These are phyloP conservation scores for Xylaria polymorpha DNA, from an alignment of 2,329 filamentous ascomycete genomes.

Conservation along the genomic window DNA sequence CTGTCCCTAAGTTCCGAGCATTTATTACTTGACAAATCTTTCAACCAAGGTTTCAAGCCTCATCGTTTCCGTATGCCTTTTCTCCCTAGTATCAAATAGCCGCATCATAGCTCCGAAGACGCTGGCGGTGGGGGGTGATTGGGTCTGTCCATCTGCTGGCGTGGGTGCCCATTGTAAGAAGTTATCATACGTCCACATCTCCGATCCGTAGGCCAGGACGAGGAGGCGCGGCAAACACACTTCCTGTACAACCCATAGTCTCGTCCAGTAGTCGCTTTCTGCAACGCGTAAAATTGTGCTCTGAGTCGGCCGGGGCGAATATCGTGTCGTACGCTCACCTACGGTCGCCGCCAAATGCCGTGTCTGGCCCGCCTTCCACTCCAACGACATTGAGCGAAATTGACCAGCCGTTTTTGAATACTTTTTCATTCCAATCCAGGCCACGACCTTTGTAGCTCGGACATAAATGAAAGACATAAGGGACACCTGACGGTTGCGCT, in stretches of 20 bases:
- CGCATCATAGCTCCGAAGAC: not conserved
- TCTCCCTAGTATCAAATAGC: not conserved
- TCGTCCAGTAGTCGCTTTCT: constrained; percentile 29
- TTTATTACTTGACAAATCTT: not conserved
- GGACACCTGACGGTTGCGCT: not conserved
- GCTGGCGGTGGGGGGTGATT: not conserved
- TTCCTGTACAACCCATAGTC: constrained; percentile 35
- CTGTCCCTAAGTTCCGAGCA: not conserved
- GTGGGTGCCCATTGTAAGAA: not conserved
- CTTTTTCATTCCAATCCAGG: constrained; percentile 25
- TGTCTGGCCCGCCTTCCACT: constrained; percentile 28
- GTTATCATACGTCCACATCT: constrained; percentile 22
- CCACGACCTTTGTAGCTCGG: constrained; percentile 26
- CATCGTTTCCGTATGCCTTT: not conserved
- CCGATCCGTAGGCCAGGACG: constrained; percentile 22
- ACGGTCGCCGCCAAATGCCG: constrained; percentile 4
- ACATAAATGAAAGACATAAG: constrained; percentile 32
- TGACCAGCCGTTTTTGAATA: not conserved
- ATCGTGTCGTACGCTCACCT: not conserved
- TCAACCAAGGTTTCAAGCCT: not conserved
- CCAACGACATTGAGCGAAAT: not conserved
- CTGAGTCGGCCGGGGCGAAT: not conserved
- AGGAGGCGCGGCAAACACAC: constrained; percentile 22
- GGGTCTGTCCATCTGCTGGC: not conserved
- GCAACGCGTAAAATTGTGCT: not conserved